Evolutionary conservation across 345 rosid species (phyloP).

Genomic region (Syzygium oleosum): DNA sequence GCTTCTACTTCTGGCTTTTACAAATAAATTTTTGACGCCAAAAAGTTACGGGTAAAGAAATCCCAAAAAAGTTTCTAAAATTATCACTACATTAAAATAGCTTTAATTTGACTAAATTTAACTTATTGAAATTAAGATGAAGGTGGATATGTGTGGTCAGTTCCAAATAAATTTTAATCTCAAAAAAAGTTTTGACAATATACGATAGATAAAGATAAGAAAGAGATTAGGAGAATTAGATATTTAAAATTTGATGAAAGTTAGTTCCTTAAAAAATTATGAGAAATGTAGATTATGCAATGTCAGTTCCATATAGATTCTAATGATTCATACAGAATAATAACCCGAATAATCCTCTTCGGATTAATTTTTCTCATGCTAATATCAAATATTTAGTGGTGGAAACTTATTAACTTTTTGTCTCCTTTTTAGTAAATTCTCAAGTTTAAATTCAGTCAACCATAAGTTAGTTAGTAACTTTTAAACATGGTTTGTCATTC

Average conservation of each 20-base stretch:
- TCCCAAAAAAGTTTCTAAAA: no score
- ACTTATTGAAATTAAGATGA: no score
- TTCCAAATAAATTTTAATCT: no score
- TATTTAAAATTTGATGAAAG: background rate
- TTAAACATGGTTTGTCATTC: background rate
- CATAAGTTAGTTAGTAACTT: background rate
- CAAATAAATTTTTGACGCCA: no score
- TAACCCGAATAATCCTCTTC: background rate
- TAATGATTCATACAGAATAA: background rate
- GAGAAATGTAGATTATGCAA: background rate
- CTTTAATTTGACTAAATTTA: no score
- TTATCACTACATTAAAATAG: no score
- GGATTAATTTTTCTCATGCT: background rate
- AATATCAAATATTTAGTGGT: accelerated
- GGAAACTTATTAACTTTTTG: background rate
- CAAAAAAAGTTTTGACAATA: background rate
- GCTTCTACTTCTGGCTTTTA: no score
- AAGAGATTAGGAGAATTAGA: background rate
- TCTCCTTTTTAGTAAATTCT: background rate
- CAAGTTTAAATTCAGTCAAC: background rate
- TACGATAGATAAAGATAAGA: background rate
- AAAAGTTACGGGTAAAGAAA: no score
- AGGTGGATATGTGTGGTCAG: no score
- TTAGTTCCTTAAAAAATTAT: background rate
- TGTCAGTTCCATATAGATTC: background rate